Evolutionary conservation across 2,329 filamentous ascomycete species (phyloP).

Genomic region (Exophiala aquamarina): DNA sequence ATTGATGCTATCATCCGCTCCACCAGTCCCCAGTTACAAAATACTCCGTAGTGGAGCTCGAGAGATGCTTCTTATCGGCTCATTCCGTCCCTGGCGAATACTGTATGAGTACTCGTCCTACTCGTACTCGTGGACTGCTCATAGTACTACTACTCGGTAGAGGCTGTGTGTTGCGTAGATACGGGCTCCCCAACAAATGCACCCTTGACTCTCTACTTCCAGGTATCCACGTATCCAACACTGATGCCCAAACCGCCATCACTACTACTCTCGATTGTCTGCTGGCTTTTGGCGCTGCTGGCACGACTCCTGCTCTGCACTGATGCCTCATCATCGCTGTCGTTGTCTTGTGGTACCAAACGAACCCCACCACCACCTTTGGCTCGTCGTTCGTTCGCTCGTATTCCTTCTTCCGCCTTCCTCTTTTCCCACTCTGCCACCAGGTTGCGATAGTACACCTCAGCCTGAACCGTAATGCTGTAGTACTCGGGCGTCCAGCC

Average conservation of each 20-base stretch:
- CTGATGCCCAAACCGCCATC: slow-evolving; percentile 27
- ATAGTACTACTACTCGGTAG: too few relatives aligned
- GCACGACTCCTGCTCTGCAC: slow-evolving; percentile 14
- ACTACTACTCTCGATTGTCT: slow-evolving; percentile 8
- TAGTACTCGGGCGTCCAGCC: slow-evolving; percentile 84
- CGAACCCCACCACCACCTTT: slow-evolving; percentile 22
- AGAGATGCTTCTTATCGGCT: too few relatives aligned
- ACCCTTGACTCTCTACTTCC: slow-evolving; percentile 25
- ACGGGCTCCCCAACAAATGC: too few relatives aligned
- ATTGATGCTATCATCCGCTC: too few relatives aligned
- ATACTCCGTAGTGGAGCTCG: too few relatives aligned
- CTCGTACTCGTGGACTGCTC: too few relatives aligned
- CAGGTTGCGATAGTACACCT: slow-evolving; percentile 78
- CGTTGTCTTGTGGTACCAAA: slow-evolving; percentile 21
- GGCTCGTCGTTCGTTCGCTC: slow-evolving; percentile 20
- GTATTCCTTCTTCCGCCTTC: slow-evolving; percentile 43
- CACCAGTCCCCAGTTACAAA: too few relatives aligned
- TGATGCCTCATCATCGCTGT: slow-evolving; percentile 20
- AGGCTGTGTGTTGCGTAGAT: too few relatives aligned
- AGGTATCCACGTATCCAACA: slow-evolving; percentile 20
- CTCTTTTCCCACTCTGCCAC: slow-evolving; percentile 70
- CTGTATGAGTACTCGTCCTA: too few relatives aligned
- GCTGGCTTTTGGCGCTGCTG: slow-evolving; percentile 16
- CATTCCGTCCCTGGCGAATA: too few relatives aligned
- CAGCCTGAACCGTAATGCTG: slow-evolving; percentile 76